phyloP scores from a whole-genome alignment of 495 filamentous ascomycete genomes.

The Extremus antarcticus region DNA sequence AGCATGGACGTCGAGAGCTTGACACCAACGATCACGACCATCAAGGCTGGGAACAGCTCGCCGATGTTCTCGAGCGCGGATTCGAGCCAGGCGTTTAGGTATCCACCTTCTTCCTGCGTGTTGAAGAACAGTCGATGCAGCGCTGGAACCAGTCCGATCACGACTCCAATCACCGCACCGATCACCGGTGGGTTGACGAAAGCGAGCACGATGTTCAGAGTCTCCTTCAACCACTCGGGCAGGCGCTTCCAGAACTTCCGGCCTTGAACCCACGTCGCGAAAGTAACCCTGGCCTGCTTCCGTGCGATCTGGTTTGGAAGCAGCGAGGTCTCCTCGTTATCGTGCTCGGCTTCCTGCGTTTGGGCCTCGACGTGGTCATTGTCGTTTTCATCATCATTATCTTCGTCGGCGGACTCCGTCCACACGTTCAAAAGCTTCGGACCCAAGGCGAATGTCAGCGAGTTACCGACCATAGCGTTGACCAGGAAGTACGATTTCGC shows the following conservation, averaged over 20 bases:
- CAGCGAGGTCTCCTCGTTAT: constrained; percentile 42
- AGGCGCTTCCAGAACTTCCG: constrained; percentile 30
- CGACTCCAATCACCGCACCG: constrained; percentile 50
- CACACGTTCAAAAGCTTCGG: constrained; percentile 46
- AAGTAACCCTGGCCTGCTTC: constrained; percentile 17
- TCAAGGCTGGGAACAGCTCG: constrained; percentile 57
- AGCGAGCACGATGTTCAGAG: constrained; percentile 37
- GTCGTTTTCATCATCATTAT: constrained; percentile 19
- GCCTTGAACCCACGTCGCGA: constrained; percentile 14
- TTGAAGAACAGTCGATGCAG: constrained; percentile 60
- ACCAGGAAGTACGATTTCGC: constrained; percentile 63
- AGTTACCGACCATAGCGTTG: constrained; percentile 51
- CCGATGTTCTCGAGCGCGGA: constrained; percentile 55
- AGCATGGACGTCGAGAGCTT: constrained; percentile 47
- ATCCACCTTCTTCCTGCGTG: constrained; percentile 50
- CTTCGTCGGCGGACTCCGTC: constrained; percentile 32
- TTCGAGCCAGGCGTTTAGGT: constrained; percentile 62
- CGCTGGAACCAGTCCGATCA: constrained; percentile 49
- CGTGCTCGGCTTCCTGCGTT: constrained; percentile 24
- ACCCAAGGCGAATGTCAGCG: constrained; percentile 54
- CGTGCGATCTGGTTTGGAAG: constrained; percentile 32
- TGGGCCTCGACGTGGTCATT: constrained; percentile 12
- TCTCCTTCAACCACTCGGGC: constrained; percentile 27
- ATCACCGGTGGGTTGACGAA: constrained; percentile 57
- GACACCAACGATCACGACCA: constrained; percentile 62